Evolutionary conservation across 2,329 filamentous ascomycete species (phyloP).

Genomic region (Fusarium annulatum): DNA sequence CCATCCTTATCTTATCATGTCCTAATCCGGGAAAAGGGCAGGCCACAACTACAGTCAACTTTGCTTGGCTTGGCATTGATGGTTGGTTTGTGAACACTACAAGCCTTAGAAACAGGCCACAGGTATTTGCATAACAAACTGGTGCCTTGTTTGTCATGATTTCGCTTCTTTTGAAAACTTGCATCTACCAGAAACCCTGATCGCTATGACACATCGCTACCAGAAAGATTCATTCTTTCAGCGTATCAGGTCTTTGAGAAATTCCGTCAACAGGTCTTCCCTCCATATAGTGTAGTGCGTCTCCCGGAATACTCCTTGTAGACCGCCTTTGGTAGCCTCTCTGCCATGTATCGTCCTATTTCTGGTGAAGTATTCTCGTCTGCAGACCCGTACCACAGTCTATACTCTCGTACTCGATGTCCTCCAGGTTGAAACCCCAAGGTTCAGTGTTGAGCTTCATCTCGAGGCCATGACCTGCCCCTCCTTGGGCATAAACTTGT

Average conservation of each 20-base stretch:
- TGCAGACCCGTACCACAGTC: neutral
- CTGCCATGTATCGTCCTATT: conserved; percentile 2
- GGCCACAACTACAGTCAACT: neutral
- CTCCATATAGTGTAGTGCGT: neutral
- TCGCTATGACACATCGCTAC: neutral
- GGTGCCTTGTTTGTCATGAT: neutral
- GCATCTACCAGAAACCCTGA: neutral
- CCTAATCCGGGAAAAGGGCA: neutral
- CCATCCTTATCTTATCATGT: neutral
- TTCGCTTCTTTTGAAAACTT: neutral
- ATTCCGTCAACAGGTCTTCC: neutral
- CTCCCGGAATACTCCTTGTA: neutral
- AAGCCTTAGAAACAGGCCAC: no score
- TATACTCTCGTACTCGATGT: neutral
- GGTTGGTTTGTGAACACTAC: neutral
- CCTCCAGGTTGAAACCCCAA: neutral
- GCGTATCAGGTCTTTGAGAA: neutral
- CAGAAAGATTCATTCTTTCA: neutral
- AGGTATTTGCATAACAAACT: neutral
- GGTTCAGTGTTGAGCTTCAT: neutral
- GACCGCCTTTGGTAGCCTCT: neutral
- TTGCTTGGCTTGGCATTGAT: neutral
- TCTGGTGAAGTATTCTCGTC: conserved; percentile 3
- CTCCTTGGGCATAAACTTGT: neutral
- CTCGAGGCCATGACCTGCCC: neutral